Evolutionary conservation across 2,329 filamentous ascomycete genomes (phyloP), one percentile per base, ranked within the genome.

Genomic region (Westerdykella sp.): DNA sequence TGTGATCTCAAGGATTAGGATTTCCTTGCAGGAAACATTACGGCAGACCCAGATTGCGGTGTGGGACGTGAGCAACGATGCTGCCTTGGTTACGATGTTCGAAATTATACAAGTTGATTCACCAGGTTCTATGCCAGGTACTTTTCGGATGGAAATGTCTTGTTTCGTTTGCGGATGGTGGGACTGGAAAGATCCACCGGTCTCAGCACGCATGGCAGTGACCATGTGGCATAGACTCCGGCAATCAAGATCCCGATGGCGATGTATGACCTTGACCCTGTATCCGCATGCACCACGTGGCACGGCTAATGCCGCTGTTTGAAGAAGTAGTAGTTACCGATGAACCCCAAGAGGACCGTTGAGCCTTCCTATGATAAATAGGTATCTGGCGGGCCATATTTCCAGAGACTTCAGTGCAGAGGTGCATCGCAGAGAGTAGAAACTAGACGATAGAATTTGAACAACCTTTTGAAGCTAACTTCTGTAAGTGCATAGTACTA

Each of bases 331-430:
- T 18, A 21, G 6, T 13, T 6, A 40, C 12, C 18, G 14, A 23
- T 39, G 13, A 41, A 37, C 3, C 32, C 6, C 6, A 7, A 3
- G 18, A 49, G 44, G 11, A 55, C 56, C 18, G 48, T 58, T 5
- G 53, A 58, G 43, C 48, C 53, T 14, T 41, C 48, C n/a, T 86
- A 89, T 65, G 79, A 85, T 35, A 74, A 13, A 86, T 89, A 65
- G 79, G 85, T 35, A 74, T 91, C 51, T 90, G 83, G 83, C 85
- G 90, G 67, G 71, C 75, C 1, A 63, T 90, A 11, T 77, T 89
- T 48, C 83, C 84, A 0, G 69, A 78, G 14, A 76, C 76, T 12
- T 90, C 81, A 67, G 74, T 87, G 6, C 66, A 72, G 21, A 73
- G 81, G 0, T 53, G 48, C 45, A 40, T 6, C 4, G 37, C 49